Percentiles rank a stretch among this genome's conserved stretches.
Evolutionary conservation across 768 basidiomycete species (phyloP).

Genomic region (Naganishia randhawae): DNA sequence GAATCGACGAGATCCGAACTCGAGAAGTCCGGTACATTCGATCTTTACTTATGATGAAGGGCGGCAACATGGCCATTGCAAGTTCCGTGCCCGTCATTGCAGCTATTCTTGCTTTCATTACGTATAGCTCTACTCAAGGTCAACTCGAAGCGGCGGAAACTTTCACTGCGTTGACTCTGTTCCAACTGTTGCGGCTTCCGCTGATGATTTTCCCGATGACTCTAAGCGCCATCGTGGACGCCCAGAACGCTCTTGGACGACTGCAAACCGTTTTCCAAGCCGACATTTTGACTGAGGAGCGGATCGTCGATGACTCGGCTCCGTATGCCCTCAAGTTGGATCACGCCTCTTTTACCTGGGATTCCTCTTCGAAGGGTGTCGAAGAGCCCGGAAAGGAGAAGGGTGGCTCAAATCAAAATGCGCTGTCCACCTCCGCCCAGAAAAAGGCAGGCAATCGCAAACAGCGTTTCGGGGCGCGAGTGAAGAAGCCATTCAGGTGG

Average conservation of each 20-base stretch:
- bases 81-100: constrained; percentile 66
- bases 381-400: constrained; percentile 36
- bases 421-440: constrained; percentile 13
- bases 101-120: constrained; percentile 65
- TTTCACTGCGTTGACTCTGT: constrained; percentile 79
- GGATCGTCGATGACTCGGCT: constrained; percentile 58
- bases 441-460: constrained; percentile 49
- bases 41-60: constrained; percentile 39
- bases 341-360: constrained; percentile 80
- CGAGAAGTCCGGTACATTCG: constrained; percentile 66
- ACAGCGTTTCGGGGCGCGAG: constrained; percentile 25
- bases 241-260: constrained; percentile 71
- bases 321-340: constrained; percentile 66
- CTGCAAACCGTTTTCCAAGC: constrained; percentile 78
- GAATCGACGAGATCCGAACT: constrained; percentile 65
- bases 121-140: constrained; percentile 59
- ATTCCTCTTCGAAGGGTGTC: constrained; percentile 59
- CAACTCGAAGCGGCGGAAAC: constrained; percentile 59
- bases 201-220: constrained; percentile 64
- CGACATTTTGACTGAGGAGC: constrained; percentile 65
- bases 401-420: constrained; percentile 23
- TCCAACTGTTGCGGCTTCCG: constrained; percentile 76
- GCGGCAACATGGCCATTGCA: constrained; percentile 56
- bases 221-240: constrained; percentile 75
- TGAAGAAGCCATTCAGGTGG: constrained; percentile 30